These are phyloP conservation scores for Pholiota adiposa DNA, from an alignment of 1,284 basidiomycete genomes.

Conservation along the genomic window DNA sequence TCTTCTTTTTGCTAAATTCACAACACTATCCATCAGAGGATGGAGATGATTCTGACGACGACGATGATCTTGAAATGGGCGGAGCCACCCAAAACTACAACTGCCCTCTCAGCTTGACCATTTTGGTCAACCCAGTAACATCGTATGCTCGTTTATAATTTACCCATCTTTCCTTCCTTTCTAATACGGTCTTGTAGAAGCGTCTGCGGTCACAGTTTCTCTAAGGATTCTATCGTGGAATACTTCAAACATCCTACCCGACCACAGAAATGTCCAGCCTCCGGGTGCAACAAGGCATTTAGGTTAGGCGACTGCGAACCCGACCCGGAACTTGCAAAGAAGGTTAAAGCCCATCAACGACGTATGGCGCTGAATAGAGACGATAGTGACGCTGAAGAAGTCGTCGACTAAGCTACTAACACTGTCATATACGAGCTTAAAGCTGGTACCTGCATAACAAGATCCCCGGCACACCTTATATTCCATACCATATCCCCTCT, in stretches of 20 bases:
- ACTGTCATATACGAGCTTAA: not conserved
- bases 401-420: slow-evolving; percentile 57
- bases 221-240: slow-evolving; percentile 59
- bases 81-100: slow-evolving; percentile 81
- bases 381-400: slow-evolving; percentile 61
- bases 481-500: not conserved
- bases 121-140: slow-evolving; percentile 71
- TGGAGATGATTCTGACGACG: slow-evolving; percentile 76
- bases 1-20: slow-evolving; percentile 15
- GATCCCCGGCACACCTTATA: not conserved
- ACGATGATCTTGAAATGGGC: slow-evolving; percentile 82
- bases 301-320: slow-evolving; percentile 52
- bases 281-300: slow-evolving; percentile 69
- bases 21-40: slow-evolving; percentile 50
- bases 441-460: too few relatives aligned
- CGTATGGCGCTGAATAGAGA: slow-evolving; percentile 51
- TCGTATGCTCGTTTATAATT: slow-evolving; percentile 55
- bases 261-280: slow-evolving; percentile 62
- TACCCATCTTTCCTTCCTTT: slow-evolving; percentile 5
- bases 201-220: slow-evolving; percentile 76
- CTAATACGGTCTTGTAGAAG: slow-evolving; percentile 40
- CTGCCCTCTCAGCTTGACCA: slow-evolving; percentile 75
- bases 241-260: slow-evolving; percentile 46
- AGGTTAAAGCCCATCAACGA: slow-evolving; percentile 57
- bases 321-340: slow-evolving; percentile 63